Evolutionary conservation across 1,284 basidiomycete genomes (phyloP).

Genomic region (Hemileccinum hortonii): DNA sequence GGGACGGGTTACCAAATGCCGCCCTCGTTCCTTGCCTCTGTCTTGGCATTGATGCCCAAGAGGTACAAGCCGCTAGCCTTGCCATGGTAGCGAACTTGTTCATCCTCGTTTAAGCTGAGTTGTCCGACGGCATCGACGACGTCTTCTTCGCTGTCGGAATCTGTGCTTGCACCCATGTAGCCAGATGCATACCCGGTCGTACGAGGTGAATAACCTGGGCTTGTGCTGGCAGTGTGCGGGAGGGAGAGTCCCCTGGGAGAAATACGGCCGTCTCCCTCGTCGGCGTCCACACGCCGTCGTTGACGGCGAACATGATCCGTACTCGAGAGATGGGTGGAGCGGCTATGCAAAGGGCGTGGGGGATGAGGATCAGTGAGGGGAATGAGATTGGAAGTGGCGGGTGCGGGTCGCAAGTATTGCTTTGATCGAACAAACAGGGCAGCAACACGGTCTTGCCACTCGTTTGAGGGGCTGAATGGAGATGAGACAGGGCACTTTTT

Average conservation of each 20-base stretch:
- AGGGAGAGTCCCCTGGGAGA: conserved; percentile 10
- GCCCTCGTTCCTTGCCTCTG: conserved; percentile 68
- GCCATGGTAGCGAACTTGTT: conserved; percentile 76
- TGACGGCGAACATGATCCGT: conserved; percentile 29
- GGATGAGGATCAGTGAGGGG: conserved; percentile 20
- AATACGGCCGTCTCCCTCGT: conserved; percentile 5
- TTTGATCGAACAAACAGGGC: conserved; percentile 36
- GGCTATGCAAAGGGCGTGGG: conserved; percentile 3
- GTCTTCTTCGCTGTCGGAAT: conserved; percentile 46
- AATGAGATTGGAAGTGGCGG: conserved; percentile 9
- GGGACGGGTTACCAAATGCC: conserved; percentile 66
- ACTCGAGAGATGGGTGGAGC: conserved; percentile 13
- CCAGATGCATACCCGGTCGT: conserved; percentile 22
- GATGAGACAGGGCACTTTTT: no score
- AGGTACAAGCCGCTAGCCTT: conserved; percentile 80
- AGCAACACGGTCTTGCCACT: conserved; percentile 73
- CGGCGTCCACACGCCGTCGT: conserved; percentile 29
- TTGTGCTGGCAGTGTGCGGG: conserved; percentile 16
- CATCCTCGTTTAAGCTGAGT: conserved; percentile 80
- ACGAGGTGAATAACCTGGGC: conserved; percentile 22
- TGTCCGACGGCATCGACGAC: conserved; percentile 78
- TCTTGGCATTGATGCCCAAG: conserved; percentile 58
- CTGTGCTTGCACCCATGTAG: conserved; percentile 31
- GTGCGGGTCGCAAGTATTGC: neutral
- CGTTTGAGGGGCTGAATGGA: conserved; percentile 62